Evolutionary conservation across 73 alveolate genomes (phyloP), one percentile per base, ranked within the genome.

Genomic region (Breviolum minutum): DNA sequence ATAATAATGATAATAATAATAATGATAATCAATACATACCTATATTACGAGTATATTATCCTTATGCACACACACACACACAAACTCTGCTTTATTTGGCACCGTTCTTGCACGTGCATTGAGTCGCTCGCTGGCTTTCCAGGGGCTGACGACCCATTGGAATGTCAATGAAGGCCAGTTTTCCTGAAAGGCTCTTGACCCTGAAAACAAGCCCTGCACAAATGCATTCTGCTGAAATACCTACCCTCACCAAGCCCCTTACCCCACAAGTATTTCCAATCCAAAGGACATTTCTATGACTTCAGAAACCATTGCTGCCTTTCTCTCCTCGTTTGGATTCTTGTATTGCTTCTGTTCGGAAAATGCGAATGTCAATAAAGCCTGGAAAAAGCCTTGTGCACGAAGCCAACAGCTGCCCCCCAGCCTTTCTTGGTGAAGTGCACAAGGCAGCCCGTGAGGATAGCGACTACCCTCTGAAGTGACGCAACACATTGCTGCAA

Each of bases 351-450:
- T 40, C 54, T 40, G 54, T 40, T 40, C 54, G 54, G 54, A 40
- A 40, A 40, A 40, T 40, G 54, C 54, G 54, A 40, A 17, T 71
- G 48, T 71, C 30, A 8, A 20, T 71, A n/a, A 6, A 20, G 81
- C 26, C 26, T 20, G 1, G 81, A 71, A 30, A 17, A 20, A 1
- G n/a, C n/a, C 81, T 7, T 24, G 62, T 29, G 63, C 19, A 77
- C 54, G 54, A 9, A 30, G 24, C 63, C 6, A 29, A 40, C 32
- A 80, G 89, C 11, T 40, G 32, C 69, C 89, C 54, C 54, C 54
- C 27, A 48, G 89, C 89, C 89, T 80, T 80, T 80, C 30, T 80
- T 80, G 89, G 32, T 80, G 89, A 80, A 80, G 89, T 80, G 89
- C 40, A 80, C 89, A 8, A 80, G 7, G 69, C 89, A 80, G 89